Base-by-base conservation (phyloP, 2,329 filamentous ascomycete genomes). In the Talaromyces marneffei region DNA sequence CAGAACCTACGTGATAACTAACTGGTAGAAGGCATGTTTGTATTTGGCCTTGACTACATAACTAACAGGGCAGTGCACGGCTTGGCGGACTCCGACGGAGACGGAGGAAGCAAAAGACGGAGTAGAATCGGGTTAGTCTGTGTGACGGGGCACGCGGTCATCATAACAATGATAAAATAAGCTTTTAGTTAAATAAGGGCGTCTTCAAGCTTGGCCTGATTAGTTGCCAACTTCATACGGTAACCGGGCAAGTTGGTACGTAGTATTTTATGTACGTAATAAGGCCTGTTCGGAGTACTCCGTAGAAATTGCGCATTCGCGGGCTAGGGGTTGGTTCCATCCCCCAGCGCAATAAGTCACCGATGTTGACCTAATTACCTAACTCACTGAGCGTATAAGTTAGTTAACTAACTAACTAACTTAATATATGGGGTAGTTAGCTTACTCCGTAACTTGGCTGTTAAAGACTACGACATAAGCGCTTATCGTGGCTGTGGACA, bases 101-200 rank as follows among this genome's bases (percentile, higher is more conserved):
- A 48, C 25, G 44, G 44, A 48, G n/a, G n/a, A n/a, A n/a, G n/a
- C n/a, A n/a, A n/a, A n/a, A n/a, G 44, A 48, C 44, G 44, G 44
- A 27, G 42, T 5, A 14, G 40, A 20, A 10, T 40, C 9, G 7
- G 39, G 10, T 44, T 44, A 14, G 40, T 25, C 42, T 7, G 23
- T 27, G 23, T 48, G 23, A 27, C 44, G 44, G 44, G 25, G 44
- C 44, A 25, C 5, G 14, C 44, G 44, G n/a, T n/a, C n/a, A n/a
- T n/a, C n/a, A n/a, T n/a, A n/a, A n/a, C n/a, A n/a, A n/a, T n/a
- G n/a, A n/a, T n/a, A 27, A 48, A 48, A 31, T 27, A 57, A 57
- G 39, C 54, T 57, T 57, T n/a, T n/a, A n/a, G n/a, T n/a, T n/a
- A n/a, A 46, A 31, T 16, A 39, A 57, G 39, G n/a, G 54, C 54